Percentiles rank a stretch among this genome's conserved stretches.
phyloP scores from a whole-genome alignment of 2,329 filamentous ascomycete species.

The Pyrenochaeta sp. region DNA sequence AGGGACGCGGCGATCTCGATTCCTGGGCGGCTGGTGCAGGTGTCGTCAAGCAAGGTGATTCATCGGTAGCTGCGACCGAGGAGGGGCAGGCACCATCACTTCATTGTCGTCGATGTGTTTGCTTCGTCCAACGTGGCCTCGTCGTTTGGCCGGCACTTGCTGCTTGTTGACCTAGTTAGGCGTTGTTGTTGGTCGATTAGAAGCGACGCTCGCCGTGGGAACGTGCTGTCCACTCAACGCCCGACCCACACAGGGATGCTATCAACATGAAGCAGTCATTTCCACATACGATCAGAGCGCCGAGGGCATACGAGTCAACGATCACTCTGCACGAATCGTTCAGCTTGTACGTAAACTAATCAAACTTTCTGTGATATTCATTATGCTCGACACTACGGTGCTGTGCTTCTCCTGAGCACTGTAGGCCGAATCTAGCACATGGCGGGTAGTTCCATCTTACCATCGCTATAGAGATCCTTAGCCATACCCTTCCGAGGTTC shows the following conservation, averaged over 20 bases:
- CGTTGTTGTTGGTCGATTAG: slow-evolving; percentile 23
- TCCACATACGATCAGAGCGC: slow-evolving; percentile 16
- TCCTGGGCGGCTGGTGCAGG: slow-evolving; percentile 3
- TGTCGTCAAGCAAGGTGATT: slow-evolving; percentile 15
- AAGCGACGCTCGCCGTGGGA: slow-evolving; percentile 8
- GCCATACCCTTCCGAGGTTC: slow-evolving; percentile 21
- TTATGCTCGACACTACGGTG: slow-evolving; percentile 15
- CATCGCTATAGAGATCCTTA: slow-evolving; percentile 15
- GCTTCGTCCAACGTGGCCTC: neutral
- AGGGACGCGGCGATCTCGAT: slow-evolving; percentile 13
- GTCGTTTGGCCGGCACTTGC: slow-evolving; percentile 16
- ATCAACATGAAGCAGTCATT: slow-evolving; percentile 33
- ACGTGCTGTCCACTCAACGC: slow-evolving; percentile 28
- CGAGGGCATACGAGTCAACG: neutral
- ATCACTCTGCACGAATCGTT: neutral
- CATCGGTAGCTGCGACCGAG: slow-evolving; percentile 24
- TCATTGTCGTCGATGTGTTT: slow-evolving; percentile 10
- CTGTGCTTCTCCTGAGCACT: slow-evolving; percentile 21
- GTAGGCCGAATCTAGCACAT: slow-evolving; percentile 19
- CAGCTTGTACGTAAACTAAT: slow-evolving; percentile 10
- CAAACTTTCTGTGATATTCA: slow-evolving; percentile 26
- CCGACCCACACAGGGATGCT: slow-evolving; percentile 16
- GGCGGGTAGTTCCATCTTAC: slow-evolving; percentile 16
- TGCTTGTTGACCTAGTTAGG: slow-evolving; percentile 13
- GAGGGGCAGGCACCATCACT: slow-evolving; percentile 29